Evolutionary conservation across 169 alveolate genomes (phyloP).

Genomic region (Plasmodium berghei): DNA sequence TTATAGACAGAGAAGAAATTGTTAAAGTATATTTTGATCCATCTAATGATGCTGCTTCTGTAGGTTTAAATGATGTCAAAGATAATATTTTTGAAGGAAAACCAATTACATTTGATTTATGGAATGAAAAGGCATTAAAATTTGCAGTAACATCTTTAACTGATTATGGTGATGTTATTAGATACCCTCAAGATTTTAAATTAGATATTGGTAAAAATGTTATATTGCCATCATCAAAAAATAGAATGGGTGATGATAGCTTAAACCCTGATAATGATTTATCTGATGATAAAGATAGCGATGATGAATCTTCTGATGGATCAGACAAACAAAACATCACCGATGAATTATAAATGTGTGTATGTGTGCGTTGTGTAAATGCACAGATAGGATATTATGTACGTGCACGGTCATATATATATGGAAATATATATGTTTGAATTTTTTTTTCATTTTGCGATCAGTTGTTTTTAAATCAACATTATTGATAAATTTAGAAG

Average conservation of each 20-base stretch:
- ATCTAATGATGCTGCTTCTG: conserved; percentile 73
- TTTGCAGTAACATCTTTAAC: conserved; percentile 82
- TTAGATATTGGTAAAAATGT: conserved; percentile 78
- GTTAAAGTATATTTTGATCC: conserved; percentile 81
- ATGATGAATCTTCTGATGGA: neutral
- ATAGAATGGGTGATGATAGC: conserved; percentile 13
- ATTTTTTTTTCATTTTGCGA: too few relatives aligned
- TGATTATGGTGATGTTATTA: conserved; percentile 83
- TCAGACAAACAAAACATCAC: conserved; percentile 8
- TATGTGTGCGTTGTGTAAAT: neutral
- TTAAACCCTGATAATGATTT: conserved; percentile 16
- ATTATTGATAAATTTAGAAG: too few relatives aligned
- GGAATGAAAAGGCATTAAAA: conserved; percentile 83
- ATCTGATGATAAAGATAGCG: conserved; percentile 23
- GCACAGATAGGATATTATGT: too few relatives aligned
- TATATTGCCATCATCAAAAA: conserved; percentile 23
- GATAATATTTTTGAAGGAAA: conserved; percentile 77
- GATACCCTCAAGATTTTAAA: conserved; percentile 83
- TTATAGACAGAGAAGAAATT: conserved; percentile 80
- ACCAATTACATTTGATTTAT: conserved; percentile 75
- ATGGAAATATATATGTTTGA: too few relatives aligned
- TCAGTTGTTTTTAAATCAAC: too few relatives aligned
- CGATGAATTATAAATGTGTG: conserved; percentile 21
- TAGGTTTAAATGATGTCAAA: conserved; percentile 78
- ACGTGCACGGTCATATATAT: too few relatives aligned